Evolutionary conservation across 169 alveolate genomes (phyloP), one percentile per base, ranked within the genome.

Genomic region (Besnoitia besnoiti): DNA sequence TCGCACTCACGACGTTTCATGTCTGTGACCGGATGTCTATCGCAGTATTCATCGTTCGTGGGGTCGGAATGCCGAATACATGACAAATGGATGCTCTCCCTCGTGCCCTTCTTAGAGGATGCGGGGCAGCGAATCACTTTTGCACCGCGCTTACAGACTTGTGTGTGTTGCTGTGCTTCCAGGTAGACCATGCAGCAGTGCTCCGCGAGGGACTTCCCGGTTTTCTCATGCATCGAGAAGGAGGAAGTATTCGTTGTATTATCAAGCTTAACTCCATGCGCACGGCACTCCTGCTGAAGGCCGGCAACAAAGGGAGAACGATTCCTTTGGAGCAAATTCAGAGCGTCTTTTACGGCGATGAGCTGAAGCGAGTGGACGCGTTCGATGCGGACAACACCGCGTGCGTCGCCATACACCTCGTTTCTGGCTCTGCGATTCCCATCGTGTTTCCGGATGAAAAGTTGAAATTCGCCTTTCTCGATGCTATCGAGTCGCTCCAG

Each of bases 311-410:
- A 27, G 87, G 87, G 30, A 77, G 59, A 27, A 77, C 87, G 21
- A 35, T 77, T 39, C 87, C 87, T 12, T 37, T 77, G 33, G 61
- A 77, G 30, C 44, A 77, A 37, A 77, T 77, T 37, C 87, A 44
- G 40, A 39, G 61, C 47, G 55, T 77, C 0, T 77, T 77, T 0
- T 40, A 12, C 87, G 87, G 87, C 40, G 87, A 77, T 5, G 87
- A 77, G 33, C 87, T 77, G 87, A 37, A 77, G 59, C 49, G 87
- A 19, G 39, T 77, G 30, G 87, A 77, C 40, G 87, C 59, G 2
- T 77, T 77, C 55, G 59, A 77, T 0, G 87, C 87, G 50, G 87
- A 77, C 59, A 77, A 77, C 47, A 77, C 87, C 40, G 42, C 49
- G 44, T 77, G 87, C 35, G 87, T 42, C 27, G 87, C 87, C 44